These are phyloP conservation scores for Cytidiella melzeri DNA, from an alignment of 768 basidiomycete species.

Conservation along the genomic window DNA sequence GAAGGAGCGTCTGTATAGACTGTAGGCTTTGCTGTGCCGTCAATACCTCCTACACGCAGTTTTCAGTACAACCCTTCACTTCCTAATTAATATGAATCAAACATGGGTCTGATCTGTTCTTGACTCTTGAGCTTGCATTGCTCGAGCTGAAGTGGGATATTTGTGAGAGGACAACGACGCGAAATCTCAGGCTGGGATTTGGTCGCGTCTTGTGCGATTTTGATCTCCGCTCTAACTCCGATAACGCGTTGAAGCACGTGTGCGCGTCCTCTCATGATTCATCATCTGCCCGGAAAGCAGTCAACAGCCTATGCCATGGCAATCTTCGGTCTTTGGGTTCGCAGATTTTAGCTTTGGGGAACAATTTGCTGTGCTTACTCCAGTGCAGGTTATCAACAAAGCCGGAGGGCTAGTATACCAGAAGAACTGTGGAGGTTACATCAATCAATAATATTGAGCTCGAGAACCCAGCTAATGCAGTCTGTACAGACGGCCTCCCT, in stretches of 20 bases:
- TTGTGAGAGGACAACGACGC: no score
- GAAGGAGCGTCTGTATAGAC: slow-evolving; percentile 65
- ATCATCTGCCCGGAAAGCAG: no score
- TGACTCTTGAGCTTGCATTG: slow-evolving; percentile 36
- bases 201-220: neutral
- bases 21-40: slow-evolving; percentile 56
- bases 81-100: neutral
- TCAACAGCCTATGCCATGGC: slow-evolving; percentile 44
- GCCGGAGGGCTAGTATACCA: slow-evolving; percentile 96
- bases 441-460: neutral
- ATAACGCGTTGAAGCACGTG: slow-evolving; percentile 21
- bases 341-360: slow-evolving; percentile 14
- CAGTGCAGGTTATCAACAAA: slow-evolving; percentile 86
- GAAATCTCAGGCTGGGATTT: no score
- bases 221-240: slow-evolving; percentile 5
- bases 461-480: neutral
- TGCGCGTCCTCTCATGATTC: neutral
- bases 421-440: slow-evolving; percentile 80
- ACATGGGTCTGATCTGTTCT: slow-evolving; percentile 25
- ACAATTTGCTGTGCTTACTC: slow-evolving; percentile 5
- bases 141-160: no score
- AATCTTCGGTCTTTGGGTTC: slow-evolving; percentile 78
- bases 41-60: slow-evolving; percentile 18
- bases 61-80: neutral
- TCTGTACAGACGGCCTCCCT: slow-evolving; percentile 74